These are phyloP conservation scores for Starmerella kuoi DNA, from an alignment of 805 yeast genomes.

Conservation along the genomic window DNA sequence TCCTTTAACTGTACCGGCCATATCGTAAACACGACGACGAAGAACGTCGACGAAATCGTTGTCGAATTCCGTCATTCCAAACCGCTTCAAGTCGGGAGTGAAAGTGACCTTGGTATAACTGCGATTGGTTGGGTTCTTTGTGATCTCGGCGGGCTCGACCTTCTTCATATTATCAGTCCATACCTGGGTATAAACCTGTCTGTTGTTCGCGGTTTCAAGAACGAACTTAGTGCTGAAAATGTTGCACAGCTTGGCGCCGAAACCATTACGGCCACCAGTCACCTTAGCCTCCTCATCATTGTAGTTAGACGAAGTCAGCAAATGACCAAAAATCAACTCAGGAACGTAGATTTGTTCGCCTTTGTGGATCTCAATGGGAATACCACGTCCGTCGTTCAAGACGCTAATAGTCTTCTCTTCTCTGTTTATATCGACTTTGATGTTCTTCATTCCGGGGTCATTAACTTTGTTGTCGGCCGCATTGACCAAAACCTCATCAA, in stretches of 20 bases:
- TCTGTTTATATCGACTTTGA: conserved; percentile 69
- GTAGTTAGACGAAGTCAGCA: conserved; percentile 88
- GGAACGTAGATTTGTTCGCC: conserved; percentile 91
- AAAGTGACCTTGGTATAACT: conserved; percentile 83
- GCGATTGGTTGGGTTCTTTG: conserved; percentile 32
- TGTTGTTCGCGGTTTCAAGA: conserved; percentile 80
- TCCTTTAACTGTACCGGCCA: conserved; percentile 86
- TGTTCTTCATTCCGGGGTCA: conserved; percentile 77
- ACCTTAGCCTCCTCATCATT: conserved; percentile 93
- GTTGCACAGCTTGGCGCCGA: conserved; percentile 94
- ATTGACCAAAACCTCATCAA: conserved; percentile 92
- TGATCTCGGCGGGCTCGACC: conserved; percentile 64
- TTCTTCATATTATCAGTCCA: conserved; percentile 82
- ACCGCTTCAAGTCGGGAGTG: conserved; percentile 73
- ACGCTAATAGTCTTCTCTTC: conserved; percentile 67
- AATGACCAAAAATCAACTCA: conserved; percentile 88
- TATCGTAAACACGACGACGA: conserved; percentile 86
- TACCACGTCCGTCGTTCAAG: conserved; percentile 88
- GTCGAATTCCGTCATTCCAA: conserved; percentile 75
- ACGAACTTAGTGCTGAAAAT: conserved; percentile 81
- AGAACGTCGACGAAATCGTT: conserved; percentile 72
- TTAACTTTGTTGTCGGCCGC: conserved; percentile 98
- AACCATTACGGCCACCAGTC: conserved; percentile 97
- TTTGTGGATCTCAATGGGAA: conserved; percentile 82
- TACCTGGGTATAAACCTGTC: conserved; percentile 57